Conservation (phyloP, 768 basidiomycete species). For the Boletellus emodensis region DNA sequence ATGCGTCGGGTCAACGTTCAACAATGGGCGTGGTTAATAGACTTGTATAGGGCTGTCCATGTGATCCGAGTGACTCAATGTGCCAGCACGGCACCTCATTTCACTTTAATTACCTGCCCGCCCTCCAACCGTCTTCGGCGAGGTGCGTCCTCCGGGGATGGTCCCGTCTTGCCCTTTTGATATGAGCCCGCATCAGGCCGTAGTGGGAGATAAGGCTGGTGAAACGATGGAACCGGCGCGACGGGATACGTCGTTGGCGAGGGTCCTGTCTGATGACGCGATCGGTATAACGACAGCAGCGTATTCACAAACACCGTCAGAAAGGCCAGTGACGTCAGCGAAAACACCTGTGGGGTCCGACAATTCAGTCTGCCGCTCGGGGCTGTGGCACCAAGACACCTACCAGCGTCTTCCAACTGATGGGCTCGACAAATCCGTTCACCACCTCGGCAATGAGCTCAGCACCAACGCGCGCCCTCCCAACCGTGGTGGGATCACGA, state of each 20-base stretch:
- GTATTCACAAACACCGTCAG: constrained; percentile 78
- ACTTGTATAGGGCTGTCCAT: constrained; percentile 20
- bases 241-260: constrained; percentile 38
- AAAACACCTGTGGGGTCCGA: constrained; percentile 51
- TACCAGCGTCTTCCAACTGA: constrained; percentile 96
- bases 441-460: constrained; percentile 95
- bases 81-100: constrained; percentile 32
- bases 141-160: constrained; percentile 38
- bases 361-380: constrained; percentile 12
- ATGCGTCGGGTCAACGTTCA: constrained; percentile 18
- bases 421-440: constrained; percentile 94
- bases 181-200: constrained; percentile 47
- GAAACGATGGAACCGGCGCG: constrained; percentile 39
- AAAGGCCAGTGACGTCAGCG: constrained; percentile 71
- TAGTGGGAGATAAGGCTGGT: constrained; percentile 50
- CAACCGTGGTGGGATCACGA: constrained; percentile 85
- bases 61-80: constrained; percentile 27
- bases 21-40: constrained; percentile 19
- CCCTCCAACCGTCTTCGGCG: constrained; percentile 56
- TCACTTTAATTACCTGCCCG: constrained; percentile 52
- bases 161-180: constrained; percentile 32
- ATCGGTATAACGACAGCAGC: constrained; percentile 72
- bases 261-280: constrained; percentile 51
- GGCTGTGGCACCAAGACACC: constrained; percentile 26
- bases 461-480: constrained; percentile 85